Evolutionary conservation across 1,284 basidiomycete species (phyloP), one percentile per base, ranked within the genome.

Genomic region (Tremellales sp.): DNA sequence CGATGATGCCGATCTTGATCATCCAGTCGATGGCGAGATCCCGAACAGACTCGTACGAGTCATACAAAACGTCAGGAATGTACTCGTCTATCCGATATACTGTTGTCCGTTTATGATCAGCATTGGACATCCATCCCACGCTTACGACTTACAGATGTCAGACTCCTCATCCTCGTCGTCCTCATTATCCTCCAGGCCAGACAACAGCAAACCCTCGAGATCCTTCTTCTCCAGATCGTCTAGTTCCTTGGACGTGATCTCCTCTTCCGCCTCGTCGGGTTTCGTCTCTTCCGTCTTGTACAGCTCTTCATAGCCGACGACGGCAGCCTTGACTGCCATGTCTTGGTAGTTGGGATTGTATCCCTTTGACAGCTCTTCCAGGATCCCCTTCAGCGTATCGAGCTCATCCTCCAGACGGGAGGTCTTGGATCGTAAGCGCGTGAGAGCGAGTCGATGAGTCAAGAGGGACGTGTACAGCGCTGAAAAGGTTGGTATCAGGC

Each of bases 261-360:
- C 74, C 33, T 65, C 63, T 21, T 60, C 56, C 10, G 40, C 57
- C 19, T 64, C 45, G 6, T 43, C 37, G 48, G 50, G 66, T 32
- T 52, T 49, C 76, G 63, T 51, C 75, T 72, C 51, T 55, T 65
- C 57, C 48, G n/a, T 28, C 38, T 32, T 48, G 43, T 1, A 22
- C 39, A 84, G 81, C 47, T 84, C 81, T 64, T 90, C 87, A 83
- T 89, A 97, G 10, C 91, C 92, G 37, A 91, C 84, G 6, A 97
- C 92, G 14, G 94, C 93, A 57, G 93, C 92, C 34, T 97, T 82
- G 49, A 97, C 94, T 8, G 90, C 93, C 94, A 98, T 97, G 67
- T 98, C 94, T 70, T 74, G 72, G 70, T 97, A 97, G 72, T 98
- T 98, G 19, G 94, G 94, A 71, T 98, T 98, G 76, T 97, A 97